These are phyloP conservation scores for Cytospora leucostoma DNA, from an alignment of 2,329 filamentous ascomycete species.

Conservation along the genomic window DNA sequence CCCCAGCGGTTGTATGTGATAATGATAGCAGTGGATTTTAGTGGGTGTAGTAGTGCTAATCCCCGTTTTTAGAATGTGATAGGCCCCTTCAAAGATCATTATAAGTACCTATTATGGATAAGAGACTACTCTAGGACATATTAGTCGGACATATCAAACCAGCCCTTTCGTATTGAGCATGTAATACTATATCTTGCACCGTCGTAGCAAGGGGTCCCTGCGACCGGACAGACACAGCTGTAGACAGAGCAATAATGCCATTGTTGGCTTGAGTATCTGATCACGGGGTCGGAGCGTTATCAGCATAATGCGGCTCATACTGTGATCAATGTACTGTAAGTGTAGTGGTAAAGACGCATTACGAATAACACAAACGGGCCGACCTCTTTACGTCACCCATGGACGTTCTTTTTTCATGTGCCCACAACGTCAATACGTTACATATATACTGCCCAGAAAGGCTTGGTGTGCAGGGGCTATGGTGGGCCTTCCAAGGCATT, in stretches of 20 bases:
- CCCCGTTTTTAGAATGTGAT: no score
- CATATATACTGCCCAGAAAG: neutral
- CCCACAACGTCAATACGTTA: neutral
- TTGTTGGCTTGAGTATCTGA: neutral
- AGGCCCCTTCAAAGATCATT: no score
- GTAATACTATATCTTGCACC: neutral
- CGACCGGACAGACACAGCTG: neutral
- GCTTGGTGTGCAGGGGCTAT: neutral
- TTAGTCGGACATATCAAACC: no score
- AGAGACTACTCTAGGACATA: no score
- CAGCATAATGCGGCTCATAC: no score
- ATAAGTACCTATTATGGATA: no score
- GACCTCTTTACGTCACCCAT: neutral
- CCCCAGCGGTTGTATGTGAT: neutral
- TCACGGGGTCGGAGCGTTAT: neutral
- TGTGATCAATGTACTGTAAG: no score
- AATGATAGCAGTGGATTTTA: neutral
- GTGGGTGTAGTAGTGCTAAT: no score
- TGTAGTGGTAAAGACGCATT: neutral
- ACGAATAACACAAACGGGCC: neutral
- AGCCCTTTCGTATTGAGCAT: no score
- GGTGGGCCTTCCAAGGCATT: neutral
- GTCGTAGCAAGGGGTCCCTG: neutral
- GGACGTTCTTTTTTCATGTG: neutral
- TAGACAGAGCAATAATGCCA: neutral